Evolutionary conservation across 345 rosid genomes (phyloP), one percentile per base, ranked within the genome.

Genomic region (Populus deltoides): DNA sequence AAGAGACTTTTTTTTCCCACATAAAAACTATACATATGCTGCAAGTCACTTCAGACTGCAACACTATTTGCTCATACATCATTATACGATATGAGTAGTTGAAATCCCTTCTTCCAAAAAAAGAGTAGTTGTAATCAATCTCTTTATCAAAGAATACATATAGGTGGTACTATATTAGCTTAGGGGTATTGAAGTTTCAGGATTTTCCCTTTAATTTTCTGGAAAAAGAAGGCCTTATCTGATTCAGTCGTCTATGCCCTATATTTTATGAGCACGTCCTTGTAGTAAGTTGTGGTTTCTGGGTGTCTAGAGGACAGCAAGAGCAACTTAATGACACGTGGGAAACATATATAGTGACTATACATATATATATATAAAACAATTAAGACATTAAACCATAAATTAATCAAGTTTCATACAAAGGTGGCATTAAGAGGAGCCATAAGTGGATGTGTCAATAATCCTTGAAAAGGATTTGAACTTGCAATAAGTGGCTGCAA

Each of bases 261-360:
- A 73, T 73, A 73, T 73, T 73, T 73, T 73, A 73, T 73, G 68
- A 73, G 76, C 25, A 59, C 68, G 22, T 55, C 66, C 47, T 72
- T 17, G 4, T 36, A 29, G 22, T 10, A 24, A 18, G 47, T 11
- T 31, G 11, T 53, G 29, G 1, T 33, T 71, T 31, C 6, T 29
- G 24, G 35, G 36, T 67, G 25, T 11, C 15, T 38, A 31, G 62
- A 49, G 43, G 75, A 55, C 55, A 55, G 7, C 24, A 55, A 38
- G 18, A 72, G 49, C 66, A 22, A 33, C 35, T 35, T 18, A 31
- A 57, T n/a, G 24, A 29, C 16, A 72, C 53, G 6, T 15, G 53
- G 47, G 3, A 35, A 66, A 55, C 24, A 18, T 38, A 7, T 59
- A 31, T 25, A 70, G 31, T 24, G 43, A 24, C 55, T 24, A 5